Evolutionary conservation across 2,329 filamentous ascomycete species (phyloP), one percentile per base, ranked within the genome.

Genomic region (Sporothrix sp.): DNA sequence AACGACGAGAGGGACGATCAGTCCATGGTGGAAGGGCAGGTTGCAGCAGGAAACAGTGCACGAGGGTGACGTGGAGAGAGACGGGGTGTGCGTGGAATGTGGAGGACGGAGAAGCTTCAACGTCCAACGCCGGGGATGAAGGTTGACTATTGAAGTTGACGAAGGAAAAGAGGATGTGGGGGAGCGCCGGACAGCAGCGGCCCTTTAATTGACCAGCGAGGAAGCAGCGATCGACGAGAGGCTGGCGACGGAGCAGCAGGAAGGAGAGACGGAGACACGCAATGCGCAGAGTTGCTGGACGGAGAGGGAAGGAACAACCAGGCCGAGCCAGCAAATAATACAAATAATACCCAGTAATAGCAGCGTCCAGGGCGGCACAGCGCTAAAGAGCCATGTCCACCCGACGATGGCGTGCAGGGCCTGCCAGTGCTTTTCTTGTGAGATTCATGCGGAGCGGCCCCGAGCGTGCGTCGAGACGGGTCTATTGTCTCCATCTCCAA

Each of bases 1-100:
- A 45, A n/a, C 20, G 43, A 30, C 43, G 43, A 36, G 30, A 45
- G 42, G 16, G 35, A 35, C 32, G 47, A 43, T 43, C 37, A 48
- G 32, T 30, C 38, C 51, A 49, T 48, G 35, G 35, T 21, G 27
- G 33, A 40, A 44, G 3, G 32, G 9, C 10, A 38, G 32, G 28
- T 42, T 48, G 23, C 32, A 20, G 7, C 30, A 42, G 35, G 40
- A 36, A 35, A 30, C 30, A 27, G 36, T n/a, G 35, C 16, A 35
- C 27, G 23, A 38, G 32, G 11, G 21, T 3, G 37, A 30, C 43
- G 38, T 36, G 37, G 39, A 36, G 44, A 32, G 44, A 21, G 50
- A 18, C 8, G 27, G 28, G 32, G 40, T 6, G 16, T 30, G 40
- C 10, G 32, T 7, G 32, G 7, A 33, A n/a, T 6, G 32, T 5